Evolutionary conservation across 2,329 filamentous ascomycete genomes (phyloP), one percentile per base, ranked within the genome.

Genomic region (Sphaceloma murrayae): DNA sequence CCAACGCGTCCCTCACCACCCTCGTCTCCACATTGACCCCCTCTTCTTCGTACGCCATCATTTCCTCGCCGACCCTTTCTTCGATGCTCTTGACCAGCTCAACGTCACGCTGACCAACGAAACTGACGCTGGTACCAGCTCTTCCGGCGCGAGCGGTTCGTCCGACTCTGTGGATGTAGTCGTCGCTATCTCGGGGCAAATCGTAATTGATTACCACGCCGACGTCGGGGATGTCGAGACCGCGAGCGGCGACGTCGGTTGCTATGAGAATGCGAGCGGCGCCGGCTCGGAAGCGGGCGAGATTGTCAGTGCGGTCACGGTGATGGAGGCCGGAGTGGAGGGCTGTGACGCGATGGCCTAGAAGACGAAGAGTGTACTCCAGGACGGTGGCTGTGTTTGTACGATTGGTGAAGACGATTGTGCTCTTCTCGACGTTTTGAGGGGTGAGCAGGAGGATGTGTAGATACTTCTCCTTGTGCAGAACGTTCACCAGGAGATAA

Each of bases 81-180:
- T 98, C 91, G 55, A 96, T 95, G 1, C 85, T 86, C 45, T 89
- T 71, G n/a, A 96, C 76, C 5, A 96, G 72, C 56, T 88, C 78
- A 1, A 96, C 87, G 62, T 98, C 91, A 47, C 89, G 74, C 70
- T 96, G 89, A 2, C 91, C 89, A 2, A 98, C 82, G 54, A 98
- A 77, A 2, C 85, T 94, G 11, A 95, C 78, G 4, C 83, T 79
- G 52, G 87, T 81, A 56, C 91, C 91, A 43, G 72, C 73, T 33
- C 87, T 76, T 0, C 91, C 91, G 0, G 91, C 91, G 74, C 91
- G 80, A 3, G 91, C 91, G 9, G 91, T 98, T 65, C 91, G 82
- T 61, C 91, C 91, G 40, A 95, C 89, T 9, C 91, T 79, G 67
- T 98, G 91, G 52, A 98, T 91, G 62, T 98, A 98, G 64, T 95